Conservation (phyloP, 306 rosid genomes). For the Cyamopsis tetragonoloba region DNA sequence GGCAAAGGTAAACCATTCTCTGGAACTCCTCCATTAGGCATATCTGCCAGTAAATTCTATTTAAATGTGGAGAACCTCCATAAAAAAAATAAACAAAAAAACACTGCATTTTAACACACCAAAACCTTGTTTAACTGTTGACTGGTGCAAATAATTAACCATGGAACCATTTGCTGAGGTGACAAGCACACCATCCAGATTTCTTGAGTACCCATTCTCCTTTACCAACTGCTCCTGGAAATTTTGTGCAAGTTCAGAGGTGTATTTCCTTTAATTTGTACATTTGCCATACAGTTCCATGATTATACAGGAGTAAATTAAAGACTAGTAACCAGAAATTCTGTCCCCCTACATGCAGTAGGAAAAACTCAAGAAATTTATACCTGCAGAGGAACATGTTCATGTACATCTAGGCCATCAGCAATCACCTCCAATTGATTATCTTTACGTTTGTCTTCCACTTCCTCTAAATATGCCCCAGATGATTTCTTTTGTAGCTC, state of each 20-base stretch:
- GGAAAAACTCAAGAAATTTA: slow-evolving; percentile 16
- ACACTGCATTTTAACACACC: slow-evolving; percentile 17
- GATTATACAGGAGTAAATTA: slow-evolving; percentile 23
- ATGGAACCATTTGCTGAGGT: slow-evolving; percentile 47
- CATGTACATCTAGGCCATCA: slow-evolving; percentile 35
- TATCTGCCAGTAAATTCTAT: slow-evolving; percentile 39
- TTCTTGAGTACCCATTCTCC: slow-evolving; percentile 42
- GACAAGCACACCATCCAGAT: slow-evolving; percentile 36
- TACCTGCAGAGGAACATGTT: slow-evolving; percentile 46
- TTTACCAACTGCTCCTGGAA: slow-evolving; percentile 52
- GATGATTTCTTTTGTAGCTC: slow-evolving; percentile 75
- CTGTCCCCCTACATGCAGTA: background rate
- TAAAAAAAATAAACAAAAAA: slow-evolving; percentile 1
- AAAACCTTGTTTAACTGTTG: slow-evolving; percentile 50
- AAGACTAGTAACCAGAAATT: slow-evolving; percentile 12
- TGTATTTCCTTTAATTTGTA: slow-evolving; percentile 18
- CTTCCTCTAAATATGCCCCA: slow-evolving; percentile 40
- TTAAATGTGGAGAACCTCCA: slow-evolving; percentile 25
- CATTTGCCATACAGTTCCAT: slow-evolving; percentile 4
- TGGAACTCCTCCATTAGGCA: slow-evolving; percentile 46
- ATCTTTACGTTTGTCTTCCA: slow-evolving; percentile 37
- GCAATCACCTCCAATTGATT: slow-evolving; percentile 29
- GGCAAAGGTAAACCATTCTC: slow-evolving; percentile 55
- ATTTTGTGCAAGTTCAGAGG: slow-evolving; percentile 28
- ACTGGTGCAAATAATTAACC: slow-evolving; percentile 28